Percentiles rank a stretch among this genome's conserved stretches.
Conservation (phyloP, 192 early-diverging fungal genomes). For the Phlyctochytrium planicorne region DNA sequence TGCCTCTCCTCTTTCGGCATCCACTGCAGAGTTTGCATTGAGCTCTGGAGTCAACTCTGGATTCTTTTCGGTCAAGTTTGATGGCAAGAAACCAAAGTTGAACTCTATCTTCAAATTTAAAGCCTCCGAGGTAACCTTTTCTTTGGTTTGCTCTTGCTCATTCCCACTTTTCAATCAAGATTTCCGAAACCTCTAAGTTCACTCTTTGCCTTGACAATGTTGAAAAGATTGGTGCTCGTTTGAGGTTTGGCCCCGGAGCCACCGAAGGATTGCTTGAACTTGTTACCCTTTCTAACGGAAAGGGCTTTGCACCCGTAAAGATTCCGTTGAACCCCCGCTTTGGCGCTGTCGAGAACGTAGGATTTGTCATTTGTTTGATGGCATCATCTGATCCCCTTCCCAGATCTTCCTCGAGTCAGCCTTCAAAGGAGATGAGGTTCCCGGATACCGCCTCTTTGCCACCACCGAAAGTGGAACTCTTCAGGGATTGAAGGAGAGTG, state of each 20-base stretch:
- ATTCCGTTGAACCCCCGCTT: background rate
- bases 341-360: background rate
- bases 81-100: background rate
- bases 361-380: background rate
- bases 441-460: constrained; percentile 26
- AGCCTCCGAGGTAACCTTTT: background rate
- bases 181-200: background rate
- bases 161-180: background rate
- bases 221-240: background rate
- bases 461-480: constrained; percentile 42
- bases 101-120: constrained; percentile 1
- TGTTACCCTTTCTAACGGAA: background rate
- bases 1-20: too few species aligned
- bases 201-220: background rate
- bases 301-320: background rate
- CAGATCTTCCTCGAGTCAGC: constrained; percentile 21
- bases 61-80: constrained; percentile 1
- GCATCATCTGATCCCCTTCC: background rate
- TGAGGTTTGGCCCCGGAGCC: background rate
- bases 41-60: background rate
- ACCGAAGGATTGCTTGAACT: background rate
- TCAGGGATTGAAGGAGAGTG: constrained; percentile 22
- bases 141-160: background rate
- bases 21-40: background rate
- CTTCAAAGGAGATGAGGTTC: constrained; percentile 9